Evolutionary conservation across 805 yeast genomes (phyloP).

Genomic region (Candida morakotiae): DNA sequence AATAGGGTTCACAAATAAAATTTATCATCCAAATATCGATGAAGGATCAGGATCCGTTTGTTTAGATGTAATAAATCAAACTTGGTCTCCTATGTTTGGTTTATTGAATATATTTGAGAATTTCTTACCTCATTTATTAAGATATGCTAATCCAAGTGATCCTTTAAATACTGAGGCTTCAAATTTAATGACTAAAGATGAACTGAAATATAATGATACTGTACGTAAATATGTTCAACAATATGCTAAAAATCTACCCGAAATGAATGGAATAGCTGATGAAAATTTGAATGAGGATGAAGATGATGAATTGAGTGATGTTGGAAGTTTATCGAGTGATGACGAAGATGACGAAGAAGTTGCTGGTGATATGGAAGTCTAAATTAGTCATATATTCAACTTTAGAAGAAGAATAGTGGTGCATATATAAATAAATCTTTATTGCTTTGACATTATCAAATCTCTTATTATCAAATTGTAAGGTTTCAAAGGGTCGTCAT

Average conservation of each 20-base stretch:
- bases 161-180: slow-evolving; percentile 93
- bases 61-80: slow-evolving; percentile 91
- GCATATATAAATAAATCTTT: too few relatives aligned
- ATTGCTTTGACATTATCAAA: neutral
- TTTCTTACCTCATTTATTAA: slow-evolving; percentile 84
- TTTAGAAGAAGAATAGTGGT: too few relatives aligned
- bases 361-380: neutral
- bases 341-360: slow-evolving; percentile 33
- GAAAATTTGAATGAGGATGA: slow-evolving; percentile 31
- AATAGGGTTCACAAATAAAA: slow-evolving; percentile 86
- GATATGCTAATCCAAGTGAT: slow-evolving; percentile 92
- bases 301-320: slow-evolving; percentile 43
- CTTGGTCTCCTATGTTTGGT: slow-evolving; percentile 98
- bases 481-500: too few relatives aligned
- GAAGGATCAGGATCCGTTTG: slow-evolving; percentile 89
- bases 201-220: slow-evolving; percentile 57
- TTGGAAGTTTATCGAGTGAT: slow-evolving; percentile 47
- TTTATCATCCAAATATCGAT: slow-evolving; percentile 94
- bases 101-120: slow-evolving; percentile 86
- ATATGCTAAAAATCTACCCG: slow-evolving; percentile 43
- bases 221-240: slow-evolving; percentile 71
- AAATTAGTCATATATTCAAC: neutral
- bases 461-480: too few relatives aligned
- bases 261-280: slow-evolving; percentile 39
- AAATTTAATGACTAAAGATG: slow-evolving; percentile 67